Evolutionary conservation across 371 early-diverging fungal genomes (phyloP).

Genomic region (Basidiobolus meristosporus): DNA sequence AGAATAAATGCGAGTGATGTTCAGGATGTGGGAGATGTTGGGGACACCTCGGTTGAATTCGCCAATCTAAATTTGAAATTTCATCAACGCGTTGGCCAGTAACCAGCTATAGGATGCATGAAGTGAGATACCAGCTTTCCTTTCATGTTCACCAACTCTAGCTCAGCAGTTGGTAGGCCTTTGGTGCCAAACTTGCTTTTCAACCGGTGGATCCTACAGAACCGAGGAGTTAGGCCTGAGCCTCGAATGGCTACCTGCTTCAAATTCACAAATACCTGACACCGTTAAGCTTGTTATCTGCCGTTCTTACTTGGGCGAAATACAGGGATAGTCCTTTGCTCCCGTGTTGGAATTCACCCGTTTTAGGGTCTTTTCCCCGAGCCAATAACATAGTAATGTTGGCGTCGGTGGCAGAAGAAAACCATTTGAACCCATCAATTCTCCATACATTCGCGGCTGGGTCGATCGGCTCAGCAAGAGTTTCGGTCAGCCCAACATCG

Average conservation of each 20-base stretch:
- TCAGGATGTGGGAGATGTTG: constrained; percentile 33
- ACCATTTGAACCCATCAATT: constrained; percentile 53
- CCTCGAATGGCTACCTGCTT: too few relatives aligned
- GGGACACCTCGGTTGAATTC: constrained; percentile 28
- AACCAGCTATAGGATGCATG: too few relatives aligned
- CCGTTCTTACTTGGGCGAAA: constrained; percentile 26
- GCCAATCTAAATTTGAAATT: too few relatives aligned
- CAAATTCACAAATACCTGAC: too few relatives aligned
- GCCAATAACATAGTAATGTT: constrained; percentile 44
- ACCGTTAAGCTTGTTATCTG: constrained; percentile 22
- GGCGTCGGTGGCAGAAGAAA: constrained; percentile 47
- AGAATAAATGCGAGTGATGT: constrained; percentile 41
- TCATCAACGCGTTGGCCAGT: too few relatives aligned
- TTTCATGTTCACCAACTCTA: constrained; percentile 27
- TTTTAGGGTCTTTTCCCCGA: constrained; percentile 21
- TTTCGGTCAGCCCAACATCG: constrained; percentile 31
- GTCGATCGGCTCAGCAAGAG: constrained; percentile 22
- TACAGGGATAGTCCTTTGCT: constrained; percentile 38
- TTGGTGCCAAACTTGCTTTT: constrained; percentile 50
- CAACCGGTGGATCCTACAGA: constrained; percentile 32
- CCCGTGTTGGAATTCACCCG: constrained; percentile 11
- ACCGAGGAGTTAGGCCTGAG: too few relatives aligned
- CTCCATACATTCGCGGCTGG: constrained; percentile 16
- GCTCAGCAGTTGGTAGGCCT: constrained; percentile 51
- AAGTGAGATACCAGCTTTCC: constrained; percentile 30